A percentile compares a stretch with the other conserved stretches of the same genome.
These are phyloP conservation scores for Tylopilus sp. DNA, from an alignment of 1,284 basidiomycete species.

Conservation along the genomic window DNA sequence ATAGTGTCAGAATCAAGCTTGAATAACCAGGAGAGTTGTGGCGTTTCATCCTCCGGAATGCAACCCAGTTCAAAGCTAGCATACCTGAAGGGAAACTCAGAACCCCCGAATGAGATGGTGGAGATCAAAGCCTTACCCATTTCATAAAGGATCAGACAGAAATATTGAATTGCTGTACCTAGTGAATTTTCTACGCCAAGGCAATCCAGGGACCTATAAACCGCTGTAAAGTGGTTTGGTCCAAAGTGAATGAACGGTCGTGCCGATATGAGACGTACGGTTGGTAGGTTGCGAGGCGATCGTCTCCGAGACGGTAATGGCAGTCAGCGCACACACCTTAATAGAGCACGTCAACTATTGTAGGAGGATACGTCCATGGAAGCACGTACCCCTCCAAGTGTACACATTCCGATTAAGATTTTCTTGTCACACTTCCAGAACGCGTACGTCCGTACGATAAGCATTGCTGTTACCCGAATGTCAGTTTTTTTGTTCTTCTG, in stretches of 20 bases:
- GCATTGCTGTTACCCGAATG: conserved; percentile 13
- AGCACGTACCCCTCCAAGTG: conserved; percentile 14
- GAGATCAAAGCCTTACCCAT: conserved; percentile 2
- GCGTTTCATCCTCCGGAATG: conserved; percentile 17
- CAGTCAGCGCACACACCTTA: conserved; percentile 8
- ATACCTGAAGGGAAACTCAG: conserved; percentile 10
- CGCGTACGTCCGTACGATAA: conserved; percentile 24
- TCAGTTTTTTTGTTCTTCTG: not conserved
- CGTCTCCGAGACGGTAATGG: conserved; percentile 16
- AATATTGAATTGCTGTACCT: conserved; percentile 12
- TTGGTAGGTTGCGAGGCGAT: conserved; percentile 3
- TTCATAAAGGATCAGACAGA: conserved; percentile 19
- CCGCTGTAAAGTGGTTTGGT: conserved; percentile 4
- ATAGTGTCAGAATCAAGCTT: conserved; percentile 16
- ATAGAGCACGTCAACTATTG: not conserved
- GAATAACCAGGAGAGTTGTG: conserved; percentile 8
- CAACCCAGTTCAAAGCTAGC: conserved; percentile 19
- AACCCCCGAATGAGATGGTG: not conserved
- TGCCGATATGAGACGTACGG: conserved; percentile 1
- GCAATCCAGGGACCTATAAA: conserved; percentile 16
- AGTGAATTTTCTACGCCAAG: conserved; percentile 4
- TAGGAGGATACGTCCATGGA: not conserved
- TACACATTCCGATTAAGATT: conserved; percentile 17
- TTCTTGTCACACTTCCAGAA: conserved; percentile 21
- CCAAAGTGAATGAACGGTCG: not conserved